phyloP scores from a whole-genome alignment of 2,329 filamentous ascomycete species.

The Thielaviopsis ethacetica region DNA sequence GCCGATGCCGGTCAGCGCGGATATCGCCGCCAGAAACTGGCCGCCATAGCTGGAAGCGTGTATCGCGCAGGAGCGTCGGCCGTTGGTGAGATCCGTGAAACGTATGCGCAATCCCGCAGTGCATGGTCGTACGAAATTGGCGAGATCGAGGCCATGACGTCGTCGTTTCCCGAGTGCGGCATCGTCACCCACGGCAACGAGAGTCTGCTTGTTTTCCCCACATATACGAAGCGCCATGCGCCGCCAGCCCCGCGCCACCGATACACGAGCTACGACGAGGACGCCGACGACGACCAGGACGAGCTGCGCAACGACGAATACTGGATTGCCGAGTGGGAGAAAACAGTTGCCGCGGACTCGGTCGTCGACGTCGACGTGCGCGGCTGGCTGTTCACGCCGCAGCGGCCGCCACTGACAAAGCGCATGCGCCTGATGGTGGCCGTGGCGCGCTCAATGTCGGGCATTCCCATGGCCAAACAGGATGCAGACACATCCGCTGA shows the following conservation, averaged over 20 bases:
- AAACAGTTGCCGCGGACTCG: conserved; percentile 64
- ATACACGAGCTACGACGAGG: neutral
- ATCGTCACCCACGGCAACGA: conserved; percentile 67
- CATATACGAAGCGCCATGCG: conserved; percentile 62
- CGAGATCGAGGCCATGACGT: conserved; percentile 38
- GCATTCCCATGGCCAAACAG: conserved; percentile 53
- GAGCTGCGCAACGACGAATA: conserved; percentile 50
- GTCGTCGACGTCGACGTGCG: conserved; percentile 88
- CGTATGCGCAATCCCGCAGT: conserved; percentile 37
- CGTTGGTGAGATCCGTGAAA: conserved; percentile 41
- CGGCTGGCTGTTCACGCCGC: conserved; percentile 87
- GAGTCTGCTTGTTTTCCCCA: conserved; percentile 90
- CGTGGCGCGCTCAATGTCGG: conserved; percentile 72
- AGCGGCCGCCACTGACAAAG: conserved; percentile 67
- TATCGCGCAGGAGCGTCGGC: conserved; percentile 40
- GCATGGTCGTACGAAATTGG: conserved; percentile 17
- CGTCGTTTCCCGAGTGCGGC: conserved; percentile 70
- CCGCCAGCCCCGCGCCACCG: neutral
- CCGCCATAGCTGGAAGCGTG: conserved; percentile 41
- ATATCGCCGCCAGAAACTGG: conserved; percentile 61
- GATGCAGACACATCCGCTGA: conserved; percentile 8
- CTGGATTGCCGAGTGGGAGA: conserved; percentile 65
- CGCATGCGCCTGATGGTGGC: conserved; percentile 79
- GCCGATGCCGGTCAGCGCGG: conserved; percentile 39
- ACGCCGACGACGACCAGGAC: conserved; percentile 21